Evolutionary conservation across 441 rosid genomes (phyloP).

Genomic region (Metrosideros polymorpha): DNA sequence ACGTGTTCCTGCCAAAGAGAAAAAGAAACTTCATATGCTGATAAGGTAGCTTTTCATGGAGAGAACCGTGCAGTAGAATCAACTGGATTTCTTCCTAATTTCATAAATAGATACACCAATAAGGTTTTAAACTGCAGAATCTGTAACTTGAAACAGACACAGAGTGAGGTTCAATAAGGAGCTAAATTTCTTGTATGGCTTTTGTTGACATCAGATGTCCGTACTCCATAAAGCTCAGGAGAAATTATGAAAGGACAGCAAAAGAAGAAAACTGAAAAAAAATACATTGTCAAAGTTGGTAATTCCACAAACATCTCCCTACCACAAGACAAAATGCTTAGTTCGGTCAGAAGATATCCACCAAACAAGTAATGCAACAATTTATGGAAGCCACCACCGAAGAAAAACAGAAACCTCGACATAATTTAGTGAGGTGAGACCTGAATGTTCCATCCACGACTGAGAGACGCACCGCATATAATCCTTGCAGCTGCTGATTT

Average conservation of each 20-base stretch:
- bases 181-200: background rate
- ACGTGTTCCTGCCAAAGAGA: conserved; percentile 50
- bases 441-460: conserved; percentile 70
- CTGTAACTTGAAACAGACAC: background rate
- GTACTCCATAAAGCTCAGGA: background rate
- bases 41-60: background rate
- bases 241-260: background rate
- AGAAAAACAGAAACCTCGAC: background rate
- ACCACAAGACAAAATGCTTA: background rate
- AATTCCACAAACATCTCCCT: background rate
- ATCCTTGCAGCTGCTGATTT: conserved; percentile 53
- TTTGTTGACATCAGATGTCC: background rate
- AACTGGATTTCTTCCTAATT: background rate
- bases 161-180: background rate
- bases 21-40: background rate
- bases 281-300: background rate
- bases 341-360: background rate
- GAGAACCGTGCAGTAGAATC: background rate
- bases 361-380: background rate
- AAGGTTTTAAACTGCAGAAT: background rate
- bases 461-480: conserved; percentile 61
- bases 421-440: conserved; percentile 13
- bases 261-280: background rate
- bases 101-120: background rate
- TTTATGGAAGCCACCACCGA: background rate